These are phyloP conservation scores for Vanilla planifolia DNA, from an alignment of 106 monocot species.

Conservation along the genomic window DNA sequence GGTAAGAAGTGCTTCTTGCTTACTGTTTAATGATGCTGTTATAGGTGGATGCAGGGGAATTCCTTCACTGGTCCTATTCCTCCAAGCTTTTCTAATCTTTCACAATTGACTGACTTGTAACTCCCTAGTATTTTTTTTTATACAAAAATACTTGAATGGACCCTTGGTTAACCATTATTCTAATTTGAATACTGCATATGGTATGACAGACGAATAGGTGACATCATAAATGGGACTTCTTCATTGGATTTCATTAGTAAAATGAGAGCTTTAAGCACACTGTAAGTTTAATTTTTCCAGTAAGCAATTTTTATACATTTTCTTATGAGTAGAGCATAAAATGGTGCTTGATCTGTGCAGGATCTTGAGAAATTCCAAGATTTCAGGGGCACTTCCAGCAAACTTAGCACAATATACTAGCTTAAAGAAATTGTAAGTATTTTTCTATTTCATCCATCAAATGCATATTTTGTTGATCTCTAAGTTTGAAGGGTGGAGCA, in stretches of 20 bases:
- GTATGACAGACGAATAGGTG: constrained; percentile 58
- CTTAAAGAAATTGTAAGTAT: constrained; percentile 51
- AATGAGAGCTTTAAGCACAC: constrained; percentile 47
- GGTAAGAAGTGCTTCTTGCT: no score
- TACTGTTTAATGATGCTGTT: neutral
- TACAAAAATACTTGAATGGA: no score
- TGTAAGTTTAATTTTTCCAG: constrained; percentile 43
- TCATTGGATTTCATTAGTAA: constrained; percentile 61
- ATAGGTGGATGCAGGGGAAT: constrained; percentile 75
- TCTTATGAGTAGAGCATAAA: constrained; percentile 2
- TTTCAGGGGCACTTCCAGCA: constrained; percentile 43
- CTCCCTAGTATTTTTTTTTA: no score
- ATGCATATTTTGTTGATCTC: no score
- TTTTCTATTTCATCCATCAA: neutral
- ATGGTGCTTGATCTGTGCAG: constrained; percentile 20
- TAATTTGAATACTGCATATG: neutral
- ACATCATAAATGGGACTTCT: constrained; percentile 63
- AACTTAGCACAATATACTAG: constrained; percentile 37
- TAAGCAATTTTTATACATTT: neutral
- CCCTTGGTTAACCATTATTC: neutral
- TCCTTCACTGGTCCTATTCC: constrained; percentile 76
- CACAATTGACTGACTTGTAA: constrained; percentile 29
- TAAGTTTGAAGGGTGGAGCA: no score
- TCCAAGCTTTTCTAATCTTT: constrained; percentile 40
- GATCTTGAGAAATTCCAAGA: constrained; percentile 63